Evolutionary conservation across 2,329 filamentous ascomycete genomes (phyloP), one percentile per base, ranked within the genome.

Genomic region (Aureobasidium leucospermi): DNA sequence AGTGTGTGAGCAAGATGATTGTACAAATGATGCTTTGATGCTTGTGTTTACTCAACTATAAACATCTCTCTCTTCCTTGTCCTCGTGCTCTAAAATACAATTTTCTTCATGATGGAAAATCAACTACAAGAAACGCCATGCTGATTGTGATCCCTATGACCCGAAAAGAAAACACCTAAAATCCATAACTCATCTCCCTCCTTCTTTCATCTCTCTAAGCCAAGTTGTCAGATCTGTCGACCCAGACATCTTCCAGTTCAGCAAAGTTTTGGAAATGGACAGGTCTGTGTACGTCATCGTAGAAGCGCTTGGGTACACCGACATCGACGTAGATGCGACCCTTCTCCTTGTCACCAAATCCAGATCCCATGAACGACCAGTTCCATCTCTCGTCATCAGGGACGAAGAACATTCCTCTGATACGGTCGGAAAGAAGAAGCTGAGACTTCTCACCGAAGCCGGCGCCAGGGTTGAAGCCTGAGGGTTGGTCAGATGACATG

Each of bases 221-320:
- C 78, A 99, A 96, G 73, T 92, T 93, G 77, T 99, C 93, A 64
- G 85, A 85, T 68, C 91, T 82, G 74, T 99, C 94, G 48, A 96
- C 92, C 85, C 92, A 96, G 43, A 96, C 89, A 74, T 99, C 93
- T 77, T 99, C 94, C 71, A 99, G 76, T 78, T 99, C 93, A 1
- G 92, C 90, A 76, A 99, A 99, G 74, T 91, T 96, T 73, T 93
- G 88, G 82, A 99, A 99, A 77, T 99, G 94, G 59, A 96, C 78
- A 15, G 93, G 92, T 29, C 94, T 85, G 75, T 99, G 95, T 67
- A 91, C 82, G 67, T 92, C 91, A 70, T 88, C 92, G 76, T 99
- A 99, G 76, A 96, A 97, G 8, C 88, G 81, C 63, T 74, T 75
- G 16, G 94, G 94, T 45, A 90, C 95, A 74, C 97, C 95, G 58